A percentile compares a stretch with the other conserved stretches of the same genome.
Conservation (phyloP, 768 basidiomycete species). For the Boletus vinaceobasis region DNA sequence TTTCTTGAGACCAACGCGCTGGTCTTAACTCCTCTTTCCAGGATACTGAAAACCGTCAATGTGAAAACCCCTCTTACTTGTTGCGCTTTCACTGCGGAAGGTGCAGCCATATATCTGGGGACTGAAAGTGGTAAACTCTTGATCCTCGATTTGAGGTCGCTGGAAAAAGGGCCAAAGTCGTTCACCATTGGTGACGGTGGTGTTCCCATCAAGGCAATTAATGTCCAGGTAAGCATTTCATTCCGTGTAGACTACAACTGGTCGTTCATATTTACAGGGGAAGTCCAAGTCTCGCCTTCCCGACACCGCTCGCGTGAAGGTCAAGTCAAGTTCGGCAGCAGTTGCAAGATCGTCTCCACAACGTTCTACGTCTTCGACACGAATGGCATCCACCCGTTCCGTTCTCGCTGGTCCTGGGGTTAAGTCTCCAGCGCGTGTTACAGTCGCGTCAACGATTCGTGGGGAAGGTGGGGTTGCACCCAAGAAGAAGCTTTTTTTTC, state of each 20-base stretch:
- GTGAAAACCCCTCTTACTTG: conserved; percentile 54
- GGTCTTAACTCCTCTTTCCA: conserved; percentile 24
- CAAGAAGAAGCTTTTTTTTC: conserved; percentile 24
- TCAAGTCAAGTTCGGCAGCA: conserved; percentile 7
- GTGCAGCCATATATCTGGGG: conserved; percentile 62
- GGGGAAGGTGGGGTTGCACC: conserved; percentile 20
- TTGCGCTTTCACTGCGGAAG: conserved; percentile 67
- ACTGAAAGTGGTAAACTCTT: conserved; percentile 63
- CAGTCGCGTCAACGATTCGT: conserved; percentile 17
- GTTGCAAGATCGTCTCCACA: conserved; percentile 10
- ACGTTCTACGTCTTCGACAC: conserved; percentile 3
- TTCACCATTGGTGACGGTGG: conserved; percentile 49
- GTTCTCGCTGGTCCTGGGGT: background rate
- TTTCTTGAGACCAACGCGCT: background rate
- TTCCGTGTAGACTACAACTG: background rate
- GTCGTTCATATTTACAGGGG: conserved; percentile 4
- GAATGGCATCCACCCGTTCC: conserved; percentile 7
- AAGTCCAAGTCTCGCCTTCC: conserved; percentile 15
- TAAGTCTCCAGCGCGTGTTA: conserved; percentile 22
- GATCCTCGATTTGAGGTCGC: conserved; percentile 57
- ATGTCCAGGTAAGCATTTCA: conserved; percentile 49
- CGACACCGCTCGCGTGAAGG: conserved; percentile 4
- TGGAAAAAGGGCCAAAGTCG: conserved; percentile 61
- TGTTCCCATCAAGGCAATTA: conserved; percentile 48
- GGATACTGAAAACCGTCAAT: conserved; percentile 57